A percentile compares a stretch with the other conserved stretches of the same genome.
Conservation (phyloP, 495 filamentous ascomycete genomes). For the Talaromyces proteolyticus region DNA sequence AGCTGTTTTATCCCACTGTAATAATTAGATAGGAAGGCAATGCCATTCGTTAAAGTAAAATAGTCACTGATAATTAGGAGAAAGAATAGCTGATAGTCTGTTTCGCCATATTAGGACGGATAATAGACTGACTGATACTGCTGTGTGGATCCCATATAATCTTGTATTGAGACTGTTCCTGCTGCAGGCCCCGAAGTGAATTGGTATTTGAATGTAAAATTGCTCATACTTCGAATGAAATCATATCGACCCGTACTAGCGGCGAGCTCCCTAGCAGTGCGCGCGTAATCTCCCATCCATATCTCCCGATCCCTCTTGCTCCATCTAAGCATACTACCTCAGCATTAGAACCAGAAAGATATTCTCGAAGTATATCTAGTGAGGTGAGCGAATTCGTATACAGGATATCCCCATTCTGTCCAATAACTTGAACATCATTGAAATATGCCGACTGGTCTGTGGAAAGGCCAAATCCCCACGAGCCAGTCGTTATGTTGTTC, state of each 20-base stretch:
- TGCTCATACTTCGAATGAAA: constrained; percentile 7
- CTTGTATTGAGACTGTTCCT: constrained; percentile 9
- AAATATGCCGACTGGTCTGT: constrained; percentile 22
- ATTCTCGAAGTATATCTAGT: constrained; percentile 16
- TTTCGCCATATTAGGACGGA: constrained; percentile 10
- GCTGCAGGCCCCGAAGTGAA: constrained; percentile 7
- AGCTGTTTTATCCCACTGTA: constrained; percentile 14
- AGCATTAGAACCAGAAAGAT: constrained; percentile 14
- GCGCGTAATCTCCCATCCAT: background rate
- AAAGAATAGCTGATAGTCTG: constrained; percentile 23
- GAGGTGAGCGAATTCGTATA: constrained; percentile 20
- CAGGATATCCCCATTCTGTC: constrained; percentile 19
- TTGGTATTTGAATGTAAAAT: constrained; percentile 9
- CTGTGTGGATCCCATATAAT: constrained; percentile 8
- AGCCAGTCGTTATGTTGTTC: constrained; percentile 17
- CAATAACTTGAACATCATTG: constrained; percentile 21
- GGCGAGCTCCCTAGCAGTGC: background rate
- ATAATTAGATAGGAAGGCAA: constrained; percentile 3
- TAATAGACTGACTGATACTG: constrained; percentile 8
- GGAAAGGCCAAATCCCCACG: constrained; percentile 27
- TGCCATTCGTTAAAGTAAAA: constrained; percentile 11
- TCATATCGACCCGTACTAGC: constrained; percentile 18
- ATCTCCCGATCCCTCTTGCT: background rate
- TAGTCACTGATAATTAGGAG: constrained; percentile 16
- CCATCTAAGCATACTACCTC: constrained; percentile 14